phyloP scores from a whole-genome alignment of 108 stramenopile species.

The Schizochytrium sp. region DNA sequence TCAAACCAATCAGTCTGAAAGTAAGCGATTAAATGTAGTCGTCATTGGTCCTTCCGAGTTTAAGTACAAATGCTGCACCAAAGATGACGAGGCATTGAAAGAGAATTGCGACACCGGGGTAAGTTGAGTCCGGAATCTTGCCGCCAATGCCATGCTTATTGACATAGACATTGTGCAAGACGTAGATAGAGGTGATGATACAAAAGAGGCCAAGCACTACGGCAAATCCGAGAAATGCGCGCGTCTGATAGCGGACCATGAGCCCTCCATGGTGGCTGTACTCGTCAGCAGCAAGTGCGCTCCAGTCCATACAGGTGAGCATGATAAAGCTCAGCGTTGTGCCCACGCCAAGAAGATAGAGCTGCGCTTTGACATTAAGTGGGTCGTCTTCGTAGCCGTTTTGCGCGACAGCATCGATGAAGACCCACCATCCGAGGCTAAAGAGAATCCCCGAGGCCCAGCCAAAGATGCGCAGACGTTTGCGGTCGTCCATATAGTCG shows the following conservation, averaged over 20 bases:
- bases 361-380: not conserved
- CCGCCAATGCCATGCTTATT: not conserved
- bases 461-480: not conserved
- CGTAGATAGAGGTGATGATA: not conserved
- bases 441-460: not conserved
- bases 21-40: not conserved
- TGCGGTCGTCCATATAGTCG: not conserved
- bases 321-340: not conserved
- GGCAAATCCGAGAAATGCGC: constrained; percentile 1
- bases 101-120: not conserved
- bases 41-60: not conserved
- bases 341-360: not conserved
- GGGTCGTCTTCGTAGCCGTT: not conserved
- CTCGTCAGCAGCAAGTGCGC: not conserved
- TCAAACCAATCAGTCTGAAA: no score
- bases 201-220: not conserved
- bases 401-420: constrained; percentile 1
- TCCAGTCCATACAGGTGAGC: not conserved
- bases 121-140: not conserved
- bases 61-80: not conserved
- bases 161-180: not conserved
- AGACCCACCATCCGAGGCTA: not conserved
- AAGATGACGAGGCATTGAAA: not conserved
- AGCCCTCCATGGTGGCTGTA: not conserved
- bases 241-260: not conserved